Evolutionary conservation across 106 monocot genomes (phyloP).

Genomic region (Dendrobium nobile): DNA sequence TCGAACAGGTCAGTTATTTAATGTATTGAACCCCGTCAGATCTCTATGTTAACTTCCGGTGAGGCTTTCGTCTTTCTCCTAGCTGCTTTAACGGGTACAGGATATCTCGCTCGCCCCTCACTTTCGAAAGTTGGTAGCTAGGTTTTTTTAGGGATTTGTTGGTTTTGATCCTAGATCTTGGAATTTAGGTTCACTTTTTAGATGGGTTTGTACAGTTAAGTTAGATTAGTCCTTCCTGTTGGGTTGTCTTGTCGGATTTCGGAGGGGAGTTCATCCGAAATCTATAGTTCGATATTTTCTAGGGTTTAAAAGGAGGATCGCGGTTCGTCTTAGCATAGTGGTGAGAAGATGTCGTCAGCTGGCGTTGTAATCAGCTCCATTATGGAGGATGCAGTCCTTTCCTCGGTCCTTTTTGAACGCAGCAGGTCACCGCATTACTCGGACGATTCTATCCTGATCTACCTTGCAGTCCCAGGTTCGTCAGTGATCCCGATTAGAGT

Average conservation of each 20-base stretch:
- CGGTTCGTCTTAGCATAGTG: background rate
- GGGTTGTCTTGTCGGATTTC: background rate
- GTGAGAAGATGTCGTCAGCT: constrained; percentile 56
- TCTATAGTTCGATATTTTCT: background rate
- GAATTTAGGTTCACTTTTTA: background rate
- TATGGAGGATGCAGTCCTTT: constrained; percentile 27
- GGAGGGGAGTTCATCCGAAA: too few species aligned
- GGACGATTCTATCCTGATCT: constrained; percentile 54
- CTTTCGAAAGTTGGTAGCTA: background rate
- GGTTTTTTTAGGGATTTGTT: background rate
- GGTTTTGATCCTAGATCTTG: background rate
- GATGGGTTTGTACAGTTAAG: background rate
- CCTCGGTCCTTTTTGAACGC: constrained; percentile 27
- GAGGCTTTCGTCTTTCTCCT: background rate
- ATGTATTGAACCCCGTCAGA: background rate
- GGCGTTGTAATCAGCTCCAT: constrained; percentile 38
- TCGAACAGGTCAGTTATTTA: background rate
- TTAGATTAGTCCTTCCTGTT: background rate
- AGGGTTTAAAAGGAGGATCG: background rate
- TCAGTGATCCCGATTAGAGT: constrained; percentile 47
- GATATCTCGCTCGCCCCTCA: background rate
- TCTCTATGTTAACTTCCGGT: background rate
- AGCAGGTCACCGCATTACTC: constrained; percentile 29
- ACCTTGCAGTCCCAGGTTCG: constrained; percentile 47
- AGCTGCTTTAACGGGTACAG: background rate